Conservation (phyloP, 176 grass and related monocot species). For the Juncus effusus region DNA sequence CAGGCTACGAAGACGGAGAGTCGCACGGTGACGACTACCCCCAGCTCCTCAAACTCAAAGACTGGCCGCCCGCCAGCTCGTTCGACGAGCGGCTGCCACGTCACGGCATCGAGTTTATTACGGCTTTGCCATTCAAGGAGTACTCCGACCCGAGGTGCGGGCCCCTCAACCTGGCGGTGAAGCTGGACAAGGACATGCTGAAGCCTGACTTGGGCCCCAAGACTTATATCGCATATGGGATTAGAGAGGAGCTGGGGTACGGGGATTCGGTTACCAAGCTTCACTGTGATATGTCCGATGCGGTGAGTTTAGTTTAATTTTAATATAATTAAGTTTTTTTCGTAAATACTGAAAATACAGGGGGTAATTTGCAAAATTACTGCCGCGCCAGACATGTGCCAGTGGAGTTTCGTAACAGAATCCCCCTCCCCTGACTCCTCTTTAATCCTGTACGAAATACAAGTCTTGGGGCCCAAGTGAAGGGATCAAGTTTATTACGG, state of each 20-base stretch:
- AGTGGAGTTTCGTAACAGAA: too few relatives aligned
- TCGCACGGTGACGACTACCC: slow-evolving; percentile 34
- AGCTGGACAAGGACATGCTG: slow-evolving; percentile 27
- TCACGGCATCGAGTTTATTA: slow-evolving; percentile 58
- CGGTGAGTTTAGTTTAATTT: slow-evolving; percentile 32
- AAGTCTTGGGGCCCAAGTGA: slow-evolving; percentile 38
- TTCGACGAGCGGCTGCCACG: slow-evolving; percentile 70
- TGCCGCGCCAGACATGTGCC: too few relatives aligned
- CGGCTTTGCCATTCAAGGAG: slow-evolving; percentile 70
- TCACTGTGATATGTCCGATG: slow-evolving; percentile 93
- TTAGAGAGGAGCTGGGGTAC: slow-evolving; percentile 58
- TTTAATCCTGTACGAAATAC: too few relatives aligned
- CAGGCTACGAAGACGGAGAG: slow-evolving; percentile 49
- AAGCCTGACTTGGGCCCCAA: slow-evolving; percentile 89
- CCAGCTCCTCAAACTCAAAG: slow-evolving; percentile 72
- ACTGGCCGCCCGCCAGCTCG: slow-evolving; percentile 63
- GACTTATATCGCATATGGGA: slow-evolving; percentile 83
- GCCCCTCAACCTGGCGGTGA: slow-evolving; percentile 68
- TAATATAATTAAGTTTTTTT: too few relatives aligned
- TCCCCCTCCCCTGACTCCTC: too few relatives aligned
- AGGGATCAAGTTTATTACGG: slow-evolving; percentile 56
- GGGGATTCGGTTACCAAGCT: slow-evolving; percentile 94
- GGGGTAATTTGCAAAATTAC: too few relatives aligned
- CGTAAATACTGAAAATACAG: too few relatives aligned
- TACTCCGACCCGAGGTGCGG: slow-evolving; percentile 64